Percentiles rank a stretch among this genome's conserved stretches.
Evolutionary conservation across 2,329 filamentous ascomycete genomes (phyloP).

Genomic region (Paraphoma sp.): DNA sequence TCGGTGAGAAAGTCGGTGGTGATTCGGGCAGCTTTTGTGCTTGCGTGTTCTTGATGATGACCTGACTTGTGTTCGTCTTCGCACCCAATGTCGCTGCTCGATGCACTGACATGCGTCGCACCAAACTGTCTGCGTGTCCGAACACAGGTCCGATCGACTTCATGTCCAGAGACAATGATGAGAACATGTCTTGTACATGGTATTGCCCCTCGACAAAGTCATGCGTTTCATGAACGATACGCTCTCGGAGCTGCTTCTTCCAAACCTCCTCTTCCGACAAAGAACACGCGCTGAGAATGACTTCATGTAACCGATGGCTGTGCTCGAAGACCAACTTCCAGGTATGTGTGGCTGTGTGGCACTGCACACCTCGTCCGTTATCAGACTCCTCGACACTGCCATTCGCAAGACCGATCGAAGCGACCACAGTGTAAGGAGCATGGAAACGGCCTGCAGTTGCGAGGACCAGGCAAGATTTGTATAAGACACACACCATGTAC

Average conservation of each 20-base stretch:
- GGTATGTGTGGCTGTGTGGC: slow-evolving; percentile 82
- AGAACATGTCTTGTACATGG: slow-evolving; percentile 61
- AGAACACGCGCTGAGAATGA: slow-evolving; percentile 87
- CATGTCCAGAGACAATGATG: slow-evolving; percentile 72
- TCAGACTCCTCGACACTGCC: slow-evolving; percentile 74
- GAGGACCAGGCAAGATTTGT: slow-evolving; percentile 78
- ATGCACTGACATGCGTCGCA: slow-evolving; percentile 78
- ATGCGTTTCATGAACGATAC: slow-evolving; percentile 57
- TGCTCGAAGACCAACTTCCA: slow-evolving; percentile 92
- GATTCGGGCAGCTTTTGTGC: slow-evolving; percentile 65
- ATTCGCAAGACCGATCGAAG: slow-evolving; percentile 72
- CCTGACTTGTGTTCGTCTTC: slow-evolving; percentile 72
- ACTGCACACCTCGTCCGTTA: slow-evolving; percentile 86
- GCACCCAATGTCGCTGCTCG: slow-evolving; percentile 76
- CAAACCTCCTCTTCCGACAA: slow-evolving; percentile 80
- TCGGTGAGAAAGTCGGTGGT: slow-evolving; percentile 51
- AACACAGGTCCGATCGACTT: slow-evolving; percentile 78
- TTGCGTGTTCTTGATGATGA: slow-evolving; percentile 87
- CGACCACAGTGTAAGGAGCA: slow-evolving; percentile 74
- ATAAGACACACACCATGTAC: slow-evolving; percentile 88
- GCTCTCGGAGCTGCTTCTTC: slow-evolving; percentile 70
- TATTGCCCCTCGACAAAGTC: slow-evolving; percentile 57
- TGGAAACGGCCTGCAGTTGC: slow-evolving; percentile 71
- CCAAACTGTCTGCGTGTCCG: slow-evolving; percentile 70
- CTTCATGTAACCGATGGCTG: slow-evolving; percentile 77